phyloP scores from a whole-genome alignment of 2,329 filamentous ascomycete species.

The Ascosphaera apis region DNA sequence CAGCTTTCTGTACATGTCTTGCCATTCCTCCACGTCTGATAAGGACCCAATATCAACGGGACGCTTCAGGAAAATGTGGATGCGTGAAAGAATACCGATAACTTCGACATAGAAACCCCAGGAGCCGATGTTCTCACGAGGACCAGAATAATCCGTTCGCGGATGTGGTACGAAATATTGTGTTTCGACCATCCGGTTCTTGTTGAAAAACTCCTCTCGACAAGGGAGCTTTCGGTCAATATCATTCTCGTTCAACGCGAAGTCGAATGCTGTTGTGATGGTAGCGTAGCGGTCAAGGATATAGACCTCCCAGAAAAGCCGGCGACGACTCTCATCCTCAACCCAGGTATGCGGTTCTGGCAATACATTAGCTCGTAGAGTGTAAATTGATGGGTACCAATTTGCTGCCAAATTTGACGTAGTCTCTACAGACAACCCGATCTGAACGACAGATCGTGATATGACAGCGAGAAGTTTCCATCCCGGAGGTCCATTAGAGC shows the following conservation, averaged over 20 bases:
- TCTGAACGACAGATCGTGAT: constrained; percentile 66
- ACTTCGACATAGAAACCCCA: constrained; percentile 86
- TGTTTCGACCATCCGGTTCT: constrained; percentile 65
- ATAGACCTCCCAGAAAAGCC: constrained; percentile 90
- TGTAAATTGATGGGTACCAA: constrained; percentile 68
- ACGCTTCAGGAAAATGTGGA: constrained; percentile 71
- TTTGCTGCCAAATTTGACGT: constrained; percentile 60
- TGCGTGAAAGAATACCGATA: constrained; percentile 62
- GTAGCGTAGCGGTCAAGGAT: constrained; percentile 76
- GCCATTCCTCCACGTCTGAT: constrained; percentile 74
- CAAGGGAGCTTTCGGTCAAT: constrained; percentile 75
- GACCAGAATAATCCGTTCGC: constrained; percentile 38
- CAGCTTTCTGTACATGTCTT: constrained; percentile 63
- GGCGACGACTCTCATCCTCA: constrained; percentile 64
- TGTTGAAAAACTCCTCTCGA: constrained; percentile 63
- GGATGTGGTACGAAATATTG: constrained; percentile 45
- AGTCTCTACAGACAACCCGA: constrained; percentile 63
- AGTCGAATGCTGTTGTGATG: constrained; percentile 77
- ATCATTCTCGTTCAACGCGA: constrained; percentile 69
- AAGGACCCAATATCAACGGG: constrained; percentile 72
- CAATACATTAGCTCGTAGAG: constrained; percentile 60
- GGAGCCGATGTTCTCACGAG: constrained; percentile 60
- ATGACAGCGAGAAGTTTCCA: constrained; percentile 86
- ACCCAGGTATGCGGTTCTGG: constrained; percentile 68
- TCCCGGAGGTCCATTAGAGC: constrained; percentile 69